These are phyloP conservation scores for Lasiodiplodia gonubiensis DNA, from an alignment of 2,329 filamentous ascomycete species.

Conservation along the genomic window DNA sequence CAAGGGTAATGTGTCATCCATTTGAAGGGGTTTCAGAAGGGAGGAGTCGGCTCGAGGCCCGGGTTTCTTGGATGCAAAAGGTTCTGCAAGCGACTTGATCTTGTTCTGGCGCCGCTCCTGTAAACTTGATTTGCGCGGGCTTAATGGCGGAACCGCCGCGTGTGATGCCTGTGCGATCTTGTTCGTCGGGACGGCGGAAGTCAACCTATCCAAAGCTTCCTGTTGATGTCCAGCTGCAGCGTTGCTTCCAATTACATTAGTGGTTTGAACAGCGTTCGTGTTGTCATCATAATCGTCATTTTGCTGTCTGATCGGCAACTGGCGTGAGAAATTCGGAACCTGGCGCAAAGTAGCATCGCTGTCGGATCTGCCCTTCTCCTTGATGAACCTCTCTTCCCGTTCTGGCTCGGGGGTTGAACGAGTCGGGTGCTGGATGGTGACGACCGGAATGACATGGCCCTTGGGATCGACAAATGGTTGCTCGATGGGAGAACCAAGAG, in stretches of 20 bases:
- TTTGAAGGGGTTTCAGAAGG: slow-evolving; percentile 5
- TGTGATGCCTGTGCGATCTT: neutral
- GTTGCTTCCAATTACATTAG: slow-evolving; percentile 26
- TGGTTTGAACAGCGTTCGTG: slow-evolving; percentile 8
- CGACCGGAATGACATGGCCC: slow-evolving; percentile 44
- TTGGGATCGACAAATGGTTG: slow-evolving; percentile 46
- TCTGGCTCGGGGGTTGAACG: slow-evolving; percentile 10
- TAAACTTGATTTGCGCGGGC: slow-evolving; percentile 14
- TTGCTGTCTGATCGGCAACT: slow-evolving; percentile 38
- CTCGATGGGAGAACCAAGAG: slow-evolving; percentile 29
- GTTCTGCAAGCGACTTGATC: slow-evolving; percentile 20
- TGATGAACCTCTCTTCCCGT: neutral
- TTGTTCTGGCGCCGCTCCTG: slow-evolving; percentile 28
- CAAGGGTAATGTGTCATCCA: slow-evolving; percentile 10
- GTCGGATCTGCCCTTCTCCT: slow-evolving; percentile 26
- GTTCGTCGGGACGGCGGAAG: neutral
- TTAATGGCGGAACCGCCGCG: neutral
- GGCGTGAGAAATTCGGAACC: slow-evolving; percentile 43
- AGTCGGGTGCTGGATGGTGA: slow-evolving; percentile 31
- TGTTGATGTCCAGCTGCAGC: slow-evolving; percentile 14
- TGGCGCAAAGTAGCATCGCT: slow-evolving; percentile 25
- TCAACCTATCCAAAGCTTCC: slow-evolving; percentile 8
- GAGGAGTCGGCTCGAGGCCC: slow-evolving; percentile 10
- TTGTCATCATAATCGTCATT: slow-evolving; percentile 32
- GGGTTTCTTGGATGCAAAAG: neutral